Base-by-base conservation (phyloP, 192 early-diverging fungal genomes). In the Backusella australiensis region DNA sequence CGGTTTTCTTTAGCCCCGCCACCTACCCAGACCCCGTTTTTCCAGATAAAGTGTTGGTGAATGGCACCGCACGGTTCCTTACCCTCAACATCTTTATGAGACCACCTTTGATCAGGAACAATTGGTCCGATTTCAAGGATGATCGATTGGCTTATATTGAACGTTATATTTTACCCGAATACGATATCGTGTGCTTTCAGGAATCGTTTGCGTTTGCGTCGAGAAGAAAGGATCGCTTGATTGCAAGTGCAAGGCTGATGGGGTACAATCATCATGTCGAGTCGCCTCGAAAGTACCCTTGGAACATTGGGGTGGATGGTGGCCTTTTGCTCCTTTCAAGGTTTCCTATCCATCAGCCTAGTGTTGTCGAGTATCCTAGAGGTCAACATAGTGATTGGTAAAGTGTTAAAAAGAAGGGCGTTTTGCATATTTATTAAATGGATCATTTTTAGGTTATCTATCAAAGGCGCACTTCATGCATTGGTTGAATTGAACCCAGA, bases 161-260 rank as follows among this genome's bases (percentile, higher is more conserved):
- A 41, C 81, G 88, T n/a, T 75, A 86, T 68, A 80, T 93, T 21
- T 82, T 95, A 41, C 87, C 85, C n/a, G 71, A 88, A 23, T 93
- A 92, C 79, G 92, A 95, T 80, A 82, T 96, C 8, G 86, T 96
- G 26, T 86, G 88, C 67, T 83, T 96, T 72, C 94, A 96, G 76
- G 95, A 96, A 78, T 88, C 93, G 74, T 96, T 92, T 85, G 90
- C 91, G 32, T 96, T 90, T 80, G 93, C 88, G 2, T 87, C 86
- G 15, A 75, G 86, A 8, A 86, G 95, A 6, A 86, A 87, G 59
- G 72, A 81, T 21, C 76, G 85, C 32, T 74, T 96, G 39, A 78
- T 95, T 34, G 75, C 73, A 19, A 84, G 82, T 34, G 95, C 93
- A 3, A 81, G 88, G 56, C 79, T 89, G 72, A 69, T 84, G 4